These are phyloP conservation scores for Dryadomyces quercus-mongolicae DNA, from an alignment of 2,329 filamentous ascomycete species.

Conservation along the genomic window DNA sequence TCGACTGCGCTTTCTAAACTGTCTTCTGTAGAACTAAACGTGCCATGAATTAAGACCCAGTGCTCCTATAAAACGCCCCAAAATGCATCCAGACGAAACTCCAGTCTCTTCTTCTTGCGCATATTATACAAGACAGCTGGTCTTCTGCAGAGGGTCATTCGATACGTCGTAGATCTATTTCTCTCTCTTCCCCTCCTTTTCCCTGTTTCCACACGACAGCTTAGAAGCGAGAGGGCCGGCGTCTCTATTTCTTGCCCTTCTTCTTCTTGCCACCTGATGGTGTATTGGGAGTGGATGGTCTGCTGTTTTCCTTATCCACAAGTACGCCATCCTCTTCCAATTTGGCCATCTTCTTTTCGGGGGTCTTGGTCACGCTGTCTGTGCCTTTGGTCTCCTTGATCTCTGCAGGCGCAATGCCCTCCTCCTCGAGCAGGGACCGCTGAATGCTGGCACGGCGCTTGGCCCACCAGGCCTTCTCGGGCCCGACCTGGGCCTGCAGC, in stretches of 20 bases:
- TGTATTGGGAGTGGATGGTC: constrained; percentile 5
- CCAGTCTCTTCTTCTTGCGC: not conserved
- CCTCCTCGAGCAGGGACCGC: constrained; percentile 71
- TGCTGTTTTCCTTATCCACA: constrained; percentile 44
- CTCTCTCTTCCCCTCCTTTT: too few relatives aligned
- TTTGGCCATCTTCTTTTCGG: constrained; percentile 15
- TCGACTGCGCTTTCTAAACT: not conserved
- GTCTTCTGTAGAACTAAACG: not conserved
- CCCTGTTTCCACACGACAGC: too few relatives aligned
- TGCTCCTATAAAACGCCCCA: not conserved
- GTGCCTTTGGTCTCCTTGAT: constrained; percentile 20
- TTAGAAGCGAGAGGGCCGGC: not conserved
- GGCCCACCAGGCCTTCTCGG: constrained; percentile 89
- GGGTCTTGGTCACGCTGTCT: constrained; percentile 5
- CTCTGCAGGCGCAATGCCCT: constrained; percentile 34
- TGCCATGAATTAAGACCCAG: not conserved
- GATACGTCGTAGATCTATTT: not conserved
- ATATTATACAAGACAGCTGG: not conserved
- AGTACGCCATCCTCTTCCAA: constrained; percentile 63
- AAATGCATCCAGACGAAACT: not conserved
- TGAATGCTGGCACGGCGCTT: constrained; percentile 64
- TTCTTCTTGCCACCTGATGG: constrained; percentile 37
- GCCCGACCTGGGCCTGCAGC: constrained; percentile 55
- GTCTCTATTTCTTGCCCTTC: constrained; percentile 47
- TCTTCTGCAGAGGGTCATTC: not conserved